A percentile compares a stretch with the other conserved stretches of the same genome.
These are phyloP conservation scores for Blastobotrys americana DNA, from an alignment of 805 yeast species.

Conservation along the genomic window DNA sequence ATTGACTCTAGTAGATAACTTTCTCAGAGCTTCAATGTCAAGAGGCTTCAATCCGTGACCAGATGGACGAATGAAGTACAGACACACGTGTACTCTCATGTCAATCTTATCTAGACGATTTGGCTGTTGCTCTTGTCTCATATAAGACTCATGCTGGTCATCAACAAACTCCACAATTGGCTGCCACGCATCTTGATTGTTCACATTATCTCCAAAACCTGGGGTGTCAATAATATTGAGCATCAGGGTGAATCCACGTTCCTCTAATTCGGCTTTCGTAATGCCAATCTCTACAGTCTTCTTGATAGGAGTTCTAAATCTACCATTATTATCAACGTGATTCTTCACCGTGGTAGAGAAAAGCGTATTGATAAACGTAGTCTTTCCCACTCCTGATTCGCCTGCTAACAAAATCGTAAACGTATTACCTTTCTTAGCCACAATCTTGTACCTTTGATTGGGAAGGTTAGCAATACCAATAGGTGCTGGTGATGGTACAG, in stretches of 20 bases:
- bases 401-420: conserved; percentile 84
- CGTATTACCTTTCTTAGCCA: conserved; percentile 50
- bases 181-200: conserved; percentile 60
- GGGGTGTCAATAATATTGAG: conserved; percentile 67
- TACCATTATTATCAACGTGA: conserved; percentile 34
- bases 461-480: conserved; percentile 31
- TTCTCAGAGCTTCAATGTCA: conserved; percentile 69
- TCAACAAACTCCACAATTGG: conserved; percentile 70
- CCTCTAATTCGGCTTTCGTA: conserved; percentile 47
- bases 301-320: conserved; percentile 34
- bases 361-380: conserved; percentile 73
- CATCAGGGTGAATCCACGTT: conserved; percentile 50
- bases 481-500: conserved; percentile 5
- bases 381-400: conserved; percentile 70
- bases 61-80: conserved; percentile 72
- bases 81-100: conserved; percentile 72
- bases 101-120: conserved; percentile 48
- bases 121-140: conserved; percentile 76
- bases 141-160: conserved; percentile 60
- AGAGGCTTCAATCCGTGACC: conserved; percentile 53
- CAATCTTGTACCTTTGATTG: conserved; percentile 34
- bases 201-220: conserved; percentile 65
- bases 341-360: conserved; percentile 47
- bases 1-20: conserved; percentile 63
- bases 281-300: conserved; percentile 35